Base-by-base conservation (phyloP, 1,284 basidiomycete genomes). In the Athelia sp. region DNA sequence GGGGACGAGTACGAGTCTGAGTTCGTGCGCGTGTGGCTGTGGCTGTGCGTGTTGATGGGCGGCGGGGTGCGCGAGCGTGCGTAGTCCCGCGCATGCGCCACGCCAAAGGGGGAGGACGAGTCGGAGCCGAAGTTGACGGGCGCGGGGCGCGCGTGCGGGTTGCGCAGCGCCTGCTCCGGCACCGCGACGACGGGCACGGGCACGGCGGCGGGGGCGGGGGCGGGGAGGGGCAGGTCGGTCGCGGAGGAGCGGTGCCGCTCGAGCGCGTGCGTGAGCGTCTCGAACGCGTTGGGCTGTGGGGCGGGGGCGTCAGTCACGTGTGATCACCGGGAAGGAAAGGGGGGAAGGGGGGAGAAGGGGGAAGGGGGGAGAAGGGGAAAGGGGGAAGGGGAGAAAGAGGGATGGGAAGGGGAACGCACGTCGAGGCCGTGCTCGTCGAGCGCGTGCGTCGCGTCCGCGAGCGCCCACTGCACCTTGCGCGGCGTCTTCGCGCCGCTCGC, bases 381-480 rank as follows among this genome's bases (percentile, higher is more conserved):
- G 19, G 15, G n/a, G 9, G 6, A 8, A 4, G 15, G 8, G n/a
- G 36, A 17, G 36, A 40, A n/a, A 40, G n/a, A 6, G n/a, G 36
- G n/a, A 6, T 8, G 6, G n/a, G 36, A 46, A 34, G 17, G 17
- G 10, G 18, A 15, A 36, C 76, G 48, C 51, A 79, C 78, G 56
- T 79, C 70, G 31, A 70, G 56, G 1, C 70, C 76, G 29, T 70
- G 63, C 57, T 77, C 73, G 53, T 80, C 78, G 32, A 80, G 58
- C 31, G 66, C 66, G 56, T 70, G 69, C n/a, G 60, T 58, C 29
- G 58, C 26, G 8, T 17, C 36, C 21, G 70, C 61, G 21, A 40
- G 21, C 36, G 43, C 43, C 76, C 76, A 78, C 56, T 76, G 75
- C 3, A 78, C 74, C 56, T 72, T 75, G 21, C 74, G 68, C 3